Base-by-base conservation (phyloP, 306 rosid species). In the Vigna nakashimae region DNA sequence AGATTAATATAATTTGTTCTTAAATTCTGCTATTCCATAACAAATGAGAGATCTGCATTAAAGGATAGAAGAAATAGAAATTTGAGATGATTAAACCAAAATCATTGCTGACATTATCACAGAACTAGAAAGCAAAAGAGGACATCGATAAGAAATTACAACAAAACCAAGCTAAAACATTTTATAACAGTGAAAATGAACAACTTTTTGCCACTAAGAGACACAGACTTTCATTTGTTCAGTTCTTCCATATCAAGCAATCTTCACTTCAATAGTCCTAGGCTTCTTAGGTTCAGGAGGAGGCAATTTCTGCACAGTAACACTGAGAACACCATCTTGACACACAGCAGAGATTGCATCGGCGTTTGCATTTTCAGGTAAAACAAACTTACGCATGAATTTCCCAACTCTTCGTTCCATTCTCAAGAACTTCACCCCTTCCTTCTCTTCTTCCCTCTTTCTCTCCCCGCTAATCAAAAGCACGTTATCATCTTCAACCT, bases 381-480 rank as follows among this genome's bases (percentile, higher is more conserved):
- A 18, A 5, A 34, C 24, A 62, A 62, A 62, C 46, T 62, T 62
- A 0, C 68, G 45, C 68, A 62, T 62, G 7, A 62, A 32, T 12
- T 62, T 62, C 0, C 68, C 68, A 7, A 62, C 24, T 13, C 68
- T 32, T 32, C 68, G 7, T 5, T 62, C 68, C 46, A 62, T 34
- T 62, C 68, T 62, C 2, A 62, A 7, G 16, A 7, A 62, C 24
- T 62, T 62, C 0, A 2, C 12, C 6, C 46, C 68, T 30, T 62
- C 68, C 16, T 32, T 32, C 3, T 62, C 68, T 34, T 62, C 68
- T 5, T 62, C 22, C 1, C 68, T 32, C 46, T 62, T 62, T 2
- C 68, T 62, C 68, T 62, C 68, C 13, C 68, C 68, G 34, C 68
- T 62, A 15, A 62, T 32, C 13, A 62, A 0, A 62, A 62, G 68